Base-by-base conservation (phyloP, 164 flowering plant species). In the Paratinospora sagittata region DNA sequence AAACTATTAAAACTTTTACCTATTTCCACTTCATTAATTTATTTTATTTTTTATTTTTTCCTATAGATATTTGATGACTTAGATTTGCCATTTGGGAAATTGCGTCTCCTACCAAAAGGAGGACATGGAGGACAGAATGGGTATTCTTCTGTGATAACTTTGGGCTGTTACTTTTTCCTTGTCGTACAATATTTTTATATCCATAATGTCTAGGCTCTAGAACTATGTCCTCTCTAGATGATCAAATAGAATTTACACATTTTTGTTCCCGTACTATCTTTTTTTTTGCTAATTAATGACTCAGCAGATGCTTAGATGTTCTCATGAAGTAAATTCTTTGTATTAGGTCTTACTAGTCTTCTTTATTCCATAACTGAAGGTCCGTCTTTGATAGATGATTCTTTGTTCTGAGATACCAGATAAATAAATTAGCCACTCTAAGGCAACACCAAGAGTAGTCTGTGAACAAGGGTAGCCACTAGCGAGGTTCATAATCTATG, bases 101-200 rank as follows among this genome's bases (percentile, higher is more conserved):
- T 92, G 79, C 86, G 96, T 49, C 73, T 95, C 39, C 78, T 90
- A 60, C 97, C 97, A 6, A 92, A 92, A 82, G 98, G 98, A 74
- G 97, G 97, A 74, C 98, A 95, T 80, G 98, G 98, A 70, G 98
- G 98, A 36, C 98, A 95, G 70, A 95, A 95, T 70, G 98, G 98
- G 97, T 95, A 89, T 70, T 8, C 65, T 73, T 8, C 34, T 67
- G 21, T 19, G 8, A 10, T 57, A 23, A 11, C 3, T 69, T 11
- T 30, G 1, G 27, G 1, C 8, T 30, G 14, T 63, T 63, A 63
- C 13, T 63, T 52, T 52, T 52, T 3, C 43, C 7, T 39, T 52
- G 58, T 52, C 58, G n/a, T 19, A 52, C n/a, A 16, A 52, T 52
- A 17, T 14, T 52, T 6, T 17, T 52, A 21, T 39, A 0, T 1